Percentiles rank a stretch among this genome's conserved stretches.
These are phyloP conservation scores for Didymosphaeria variabile DNA, from an alignment of 2,329 filamentous ascomycete species.

Conservation along the genomic window DNA sequence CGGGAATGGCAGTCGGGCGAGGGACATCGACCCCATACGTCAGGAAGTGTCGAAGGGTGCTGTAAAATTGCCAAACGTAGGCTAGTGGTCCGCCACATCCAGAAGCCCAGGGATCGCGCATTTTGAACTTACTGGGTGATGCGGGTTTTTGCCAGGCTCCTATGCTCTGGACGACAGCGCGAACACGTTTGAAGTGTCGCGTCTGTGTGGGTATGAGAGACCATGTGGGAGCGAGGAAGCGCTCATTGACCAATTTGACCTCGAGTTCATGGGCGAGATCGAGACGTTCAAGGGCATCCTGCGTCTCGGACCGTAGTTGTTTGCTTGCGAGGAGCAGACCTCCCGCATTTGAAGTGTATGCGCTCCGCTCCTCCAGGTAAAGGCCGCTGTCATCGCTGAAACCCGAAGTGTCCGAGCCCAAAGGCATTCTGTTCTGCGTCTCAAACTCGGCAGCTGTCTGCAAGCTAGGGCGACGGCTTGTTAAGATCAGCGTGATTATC, in stretches of 20 bases:
- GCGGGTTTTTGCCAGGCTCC: constrained; percentile 1
- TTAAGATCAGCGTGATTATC: constrained; percentile 1
- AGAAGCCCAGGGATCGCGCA: not conserved
- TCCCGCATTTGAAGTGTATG: not conserved
- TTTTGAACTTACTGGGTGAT: not conserved
- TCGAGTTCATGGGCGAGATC: constrained; percentile 11
- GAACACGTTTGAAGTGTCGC: not conserved
- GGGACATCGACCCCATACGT: not conserved
- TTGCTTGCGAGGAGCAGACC: constrained; percentile 8
- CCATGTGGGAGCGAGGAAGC: constrained; percentile 14
- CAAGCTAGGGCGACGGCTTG: not conserved
- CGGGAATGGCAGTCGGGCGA: not conserved
- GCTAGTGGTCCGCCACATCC: constrained; percentile 10
- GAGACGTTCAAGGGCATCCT: not conserved
- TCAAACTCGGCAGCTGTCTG: not conserved
- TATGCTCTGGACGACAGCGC: constrained; percentile 8
- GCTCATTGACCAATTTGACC: constrained; percentile 14
- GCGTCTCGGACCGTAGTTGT: constrained; percentile 10
- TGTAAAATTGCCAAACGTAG: constrained; percentile 15
- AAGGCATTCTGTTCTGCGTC: not conserved
- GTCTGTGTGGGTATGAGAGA: not conserved
- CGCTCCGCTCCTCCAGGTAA: not conserved
- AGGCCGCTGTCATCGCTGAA: not conserved
- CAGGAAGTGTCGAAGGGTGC: constrained; percentile 6
- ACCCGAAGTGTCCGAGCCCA: not conserved